A percentile compares a stretch with the other conserved stretches of the same genome.
These are phyloP conservation scores for Arthrobotrys megalospora DNA, from an alignment of 2,329 filamentous ascomycete genomes.

Conservation along the genomic window DNA sequence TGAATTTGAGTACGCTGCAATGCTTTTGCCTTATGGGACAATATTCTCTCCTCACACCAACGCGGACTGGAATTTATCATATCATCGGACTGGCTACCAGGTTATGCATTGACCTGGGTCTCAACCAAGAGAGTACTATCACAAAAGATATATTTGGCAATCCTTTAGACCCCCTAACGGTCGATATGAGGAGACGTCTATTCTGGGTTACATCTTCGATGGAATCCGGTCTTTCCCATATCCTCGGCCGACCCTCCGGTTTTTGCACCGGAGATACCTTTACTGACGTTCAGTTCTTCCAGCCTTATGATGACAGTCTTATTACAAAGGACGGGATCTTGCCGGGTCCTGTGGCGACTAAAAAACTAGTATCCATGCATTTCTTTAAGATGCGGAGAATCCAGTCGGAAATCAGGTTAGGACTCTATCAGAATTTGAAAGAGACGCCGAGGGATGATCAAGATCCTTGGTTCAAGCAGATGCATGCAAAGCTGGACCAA, in stretches of 20 bases:
- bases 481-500: slow-evolving; percentile 82
- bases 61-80: slow-evolving; percentile 90
- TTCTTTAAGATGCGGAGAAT: slow-evolving; percentile 91
- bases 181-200: slow-evolving; percentile 90
- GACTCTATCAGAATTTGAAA: slow-evolving; percentile 87
- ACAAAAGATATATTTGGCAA: slow-evolving; percentile 74
- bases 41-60: slow-evolving; percentile 93
- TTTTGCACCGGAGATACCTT: slow-evolving; percentile 86
- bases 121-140: slow-evolving; percentile 91
- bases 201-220: slow-evolving; percentile 91
- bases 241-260: slow-evolving; percentile 86
- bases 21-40: slow-evolving; percentile 89
- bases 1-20: slow-evolving; percentile 90
- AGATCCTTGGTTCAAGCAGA: slow-evolving; percentile 88
- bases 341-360: slow-evolving; percentile 78
- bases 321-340: slow-evolving; percentile 84
- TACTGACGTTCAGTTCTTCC: slow-evolving; percentile 88
- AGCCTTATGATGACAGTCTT: slow-evolving; percentile 83
- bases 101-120: slow-evolving; percentile 88
- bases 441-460: slow-evolving; percentile 81
- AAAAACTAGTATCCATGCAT: slow-evolving; percentile 91
- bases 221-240: slow-evolving; percentile 87
- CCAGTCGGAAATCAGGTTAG: slow-evolving; percentile 88
- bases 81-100: slow-evolving; percentile 89
- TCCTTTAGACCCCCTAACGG: slow-evolving; percentile 78